Base-by-base conservation (phyloP, 2,329 filamentous ascomycete species). In the Aureobasidium lini region DNA sequence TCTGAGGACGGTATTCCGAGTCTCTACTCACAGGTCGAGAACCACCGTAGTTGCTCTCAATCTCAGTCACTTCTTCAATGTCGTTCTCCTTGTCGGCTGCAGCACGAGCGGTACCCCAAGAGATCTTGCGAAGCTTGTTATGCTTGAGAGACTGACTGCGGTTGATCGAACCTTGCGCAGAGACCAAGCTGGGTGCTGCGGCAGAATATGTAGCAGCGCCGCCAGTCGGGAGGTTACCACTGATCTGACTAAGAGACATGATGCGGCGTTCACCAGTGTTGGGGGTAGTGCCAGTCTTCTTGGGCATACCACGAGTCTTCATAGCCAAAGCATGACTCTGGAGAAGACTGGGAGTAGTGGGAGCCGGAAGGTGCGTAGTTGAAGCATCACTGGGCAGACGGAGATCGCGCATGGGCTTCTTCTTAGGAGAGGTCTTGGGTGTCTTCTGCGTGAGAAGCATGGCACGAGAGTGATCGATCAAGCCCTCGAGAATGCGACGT, bases 391-490 rank as follows among this genome's bases (percentile, higher is more conserved):
- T 68, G 57, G 65, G 64, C 64, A 74, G 54, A 61, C 72, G 83
- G 72, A 73, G 68, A 61, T 73, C 70, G 16, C 70, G 69, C 36
- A 69, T 68, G 46, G 76, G 75, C 64, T 78, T 77, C 65, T 72
- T 69, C 59, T 67, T 67, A 9, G 69, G 70, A 66, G 68, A 64
- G 6, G 70, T 68, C 71, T 75, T 36, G 68, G 70, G 68, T 57
- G 82, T 76, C 7, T 68, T 68, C 75, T 89, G 87, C 65, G 84
- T 79, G 77, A 94, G 88, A 60, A 97, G 82, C n/a, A 96, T 80
- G 29, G 93, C 86, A 6, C 93, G 88, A 18, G 93, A 96, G 71
- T 97, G 93, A 67, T 97, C 92, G 76, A 99, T 95, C 63, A 97
- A 90, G 29, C 93, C 92, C 65, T 97, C 93, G 34, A 99, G 77